These are phyloP conservation scores for Adansonia gregorii DNA, from an alignment of 441 rosid genomes.

Conservation along the genomic window DNA sequence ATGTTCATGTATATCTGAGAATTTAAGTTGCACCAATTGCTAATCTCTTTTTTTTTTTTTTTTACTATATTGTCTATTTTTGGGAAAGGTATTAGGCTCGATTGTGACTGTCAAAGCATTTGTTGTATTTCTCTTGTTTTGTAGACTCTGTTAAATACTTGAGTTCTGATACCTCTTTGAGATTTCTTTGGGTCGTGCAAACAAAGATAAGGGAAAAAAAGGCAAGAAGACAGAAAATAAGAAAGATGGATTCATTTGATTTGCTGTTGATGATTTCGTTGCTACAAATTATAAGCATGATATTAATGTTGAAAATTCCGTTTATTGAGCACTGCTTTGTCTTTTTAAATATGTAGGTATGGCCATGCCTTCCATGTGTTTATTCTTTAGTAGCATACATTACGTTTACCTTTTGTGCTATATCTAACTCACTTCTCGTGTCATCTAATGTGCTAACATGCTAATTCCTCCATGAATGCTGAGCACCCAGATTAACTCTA, in stretches of 20 bases:
- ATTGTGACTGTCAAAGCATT: background rate
- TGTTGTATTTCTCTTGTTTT: background rate
- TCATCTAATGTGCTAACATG: background rate
- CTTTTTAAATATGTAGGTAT: background rate
- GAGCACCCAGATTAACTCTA: background rate
- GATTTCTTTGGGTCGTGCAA: constrained; percentile 8
- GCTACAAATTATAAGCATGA: constrained; percentile 3
- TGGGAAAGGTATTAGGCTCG: background rate
- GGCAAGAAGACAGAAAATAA: background rate
- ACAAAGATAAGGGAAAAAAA: background rate
- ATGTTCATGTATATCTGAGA: constrained; percentile 14
- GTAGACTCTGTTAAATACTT: background rate
- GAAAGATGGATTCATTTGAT: background rate
- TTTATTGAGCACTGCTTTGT: background rate
- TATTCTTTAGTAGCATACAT: background rate
- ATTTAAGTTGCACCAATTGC: constrained; percentile 8
- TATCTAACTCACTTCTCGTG: background rate
- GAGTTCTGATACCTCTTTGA: constrained; percentile 13
- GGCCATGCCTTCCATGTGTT: background rate
- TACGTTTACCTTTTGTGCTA: background rate
- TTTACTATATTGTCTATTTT: background rate
- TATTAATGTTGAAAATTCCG: background rate
- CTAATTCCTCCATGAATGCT: background rate
- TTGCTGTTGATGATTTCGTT: background rate
- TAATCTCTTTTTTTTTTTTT: background rate